These are phyloP conservation scores for Trypanosoma cruzi DNA, from an alignment of 208 protist species.

Conservation along the genomic window DNA sequence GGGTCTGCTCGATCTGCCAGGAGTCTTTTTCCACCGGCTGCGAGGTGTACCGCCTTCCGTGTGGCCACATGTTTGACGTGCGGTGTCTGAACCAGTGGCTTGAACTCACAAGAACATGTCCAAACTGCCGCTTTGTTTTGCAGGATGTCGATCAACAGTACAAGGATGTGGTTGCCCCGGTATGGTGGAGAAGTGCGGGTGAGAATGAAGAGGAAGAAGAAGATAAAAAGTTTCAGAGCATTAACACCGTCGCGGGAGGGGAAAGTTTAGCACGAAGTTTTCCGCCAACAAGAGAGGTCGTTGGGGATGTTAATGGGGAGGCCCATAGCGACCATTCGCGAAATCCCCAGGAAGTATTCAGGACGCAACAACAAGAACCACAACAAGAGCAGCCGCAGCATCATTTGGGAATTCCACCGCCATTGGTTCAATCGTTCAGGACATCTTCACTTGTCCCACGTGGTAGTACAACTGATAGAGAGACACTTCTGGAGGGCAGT, in stretches of 20 bases:
- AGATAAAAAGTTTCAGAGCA: background rate
- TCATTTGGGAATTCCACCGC: constrained; percentile 2
- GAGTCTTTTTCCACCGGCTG: constrained; percentile 26
- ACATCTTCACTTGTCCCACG: background rate
- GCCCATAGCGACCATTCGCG: background rate
- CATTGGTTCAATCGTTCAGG: background rate
- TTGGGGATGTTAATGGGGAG: background rate
- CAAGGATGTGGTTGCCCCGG: constrained; percentile 21
- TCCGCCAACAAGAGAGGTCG: background rate
- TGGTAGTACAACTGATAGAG: background rate
- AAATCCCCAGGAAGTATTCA: background rate
- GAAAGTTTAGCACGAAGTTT: no score
- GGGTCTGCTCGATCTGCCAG: constrained; percentile 40
- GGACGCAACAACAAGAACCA: background rate
- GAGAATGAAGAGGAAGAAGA: constrained; percentile 9
- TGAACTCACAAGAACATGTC: constrained; percentile 42
- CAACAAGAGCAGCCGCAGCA: background rate
- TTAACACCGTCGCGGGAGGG: background rate
- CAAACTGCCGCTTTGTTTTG: constrained; percentile 54
- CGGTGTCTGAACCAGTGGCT: constrained; percentile 56
- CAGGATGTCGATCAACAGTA: constrained; percentile 34
- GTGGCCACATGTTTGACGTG: constrained; percentile 66
- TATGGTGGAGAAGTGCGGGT: constrained; percentile 15
- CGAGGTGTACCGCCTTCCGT: constrained; percentile 64
- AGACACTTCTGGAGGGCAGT: background rate